Conservation (phyloP, 805 yeast species). For the Saturnispora mendoncae region DNA sequence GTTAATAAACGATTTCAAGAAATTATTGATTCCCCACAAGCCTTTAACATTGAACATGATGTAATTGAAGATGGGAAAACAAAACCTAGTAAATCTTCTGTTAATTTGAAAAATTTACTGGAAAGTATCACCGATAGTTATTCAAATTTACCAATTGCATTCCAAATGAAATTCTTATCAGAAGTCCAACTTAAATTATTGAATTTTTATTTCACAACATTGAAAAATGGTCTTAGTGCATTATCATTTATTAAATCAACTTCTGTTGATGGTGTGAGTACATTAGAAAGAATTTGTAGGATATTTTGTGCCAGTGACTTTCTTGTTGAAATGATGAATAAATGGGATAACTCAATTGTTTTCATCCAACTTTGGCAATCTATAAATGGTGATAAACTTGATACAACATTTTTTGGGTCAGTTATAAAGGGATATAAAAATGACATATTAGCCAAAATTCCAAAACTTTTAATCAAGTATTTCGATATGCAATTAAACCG, state of each 20-base stretch:
- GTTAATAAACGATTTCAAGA: constrained; percentile 46
- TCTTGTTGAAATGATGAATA: constrained; percentile 30
- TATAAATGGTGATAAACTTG: constrained; percentile 14
- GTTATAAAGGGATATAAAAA: constrained; percentile 31
- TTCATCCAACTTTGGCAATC: constrained; percentile 36
- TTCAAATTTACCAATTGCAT: constrained; percentile 40
- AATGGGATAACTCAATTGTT: constrained; percentile 35
- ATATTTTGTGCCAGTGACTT: constrained; percentile 32
- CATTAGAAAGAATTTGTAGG: constrained; percentile 34
- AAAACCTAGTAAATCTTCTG: constrained; percentile 58
- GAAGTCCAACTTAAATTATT: constrained; percentile 50
- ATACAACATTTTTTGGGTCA: constrained; percentile 36
- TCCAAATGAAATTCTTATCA: constrained; percentile 46
- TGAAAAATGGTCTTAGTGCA: constrained; percentile 34
- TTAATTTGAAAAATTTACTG: constrained; percentile 46
- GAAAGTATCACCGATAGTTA: constrained; percentile 50
- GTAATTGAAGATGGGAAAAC: constrained; percentile 33
- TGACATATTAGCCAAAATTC: constrained; percentile 25
- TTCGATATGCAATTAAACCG: constrained; percentile 31
- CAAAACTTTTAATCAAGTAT: constrained; percentile 23
- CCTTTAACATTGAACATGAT: constrained; percentile 54
- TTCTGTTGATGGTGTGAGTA: constrained; percentile 17
- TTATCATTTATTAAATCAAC: constrained; percentile 30
- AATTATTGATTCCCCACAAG: constrained; percentile 37
- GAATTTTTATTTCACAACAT: constrained; percentile 39